Evolutionary conservation across 2,329 filamentous ascomycete species (phyloP).

Genomic region (Macrophomina phaseolina): DNA sequence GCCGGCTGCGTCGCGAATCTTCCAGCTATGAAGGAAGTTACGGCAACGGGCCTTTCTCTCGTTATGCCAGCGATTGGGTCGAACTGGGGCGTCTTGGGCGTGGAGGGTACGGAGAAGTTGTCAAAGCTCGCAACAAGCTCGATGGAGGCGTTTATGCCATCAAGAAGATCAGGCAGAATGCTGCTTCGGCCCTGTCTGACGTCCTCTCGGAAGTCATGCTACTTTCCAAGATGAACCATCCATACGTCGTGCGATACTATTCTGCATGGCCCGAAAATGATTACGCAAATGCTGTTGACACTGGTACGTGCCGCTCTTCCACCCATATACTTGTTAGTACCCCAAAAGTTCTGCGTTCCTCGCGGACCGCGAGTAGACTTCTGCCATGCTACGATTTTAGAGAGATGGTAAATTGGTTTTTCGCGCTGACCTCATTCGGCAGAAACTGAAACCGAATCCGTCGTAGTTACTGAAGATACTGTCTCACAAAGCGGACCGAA

Average conservation of each 20-base stretch:
- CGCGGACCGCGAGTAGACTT: not conserved
- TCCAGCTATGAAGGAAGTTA: conserved; percentile 39
- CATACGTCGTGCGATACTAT: conserved; percentile 86
- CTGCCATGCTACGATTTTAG: not conserved
- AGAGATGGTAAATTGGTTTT: too few relatives aligned
- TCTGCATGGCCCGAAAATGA: conserved; percentile 90
- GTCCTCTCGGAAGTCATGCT: conserved; percentile 85
- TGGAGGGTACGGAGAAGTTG: conserved; percentile 94
- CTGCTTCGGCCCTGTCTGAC: conserved; percentile 75
- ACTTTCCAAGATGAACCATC: conserved; percentile 90
- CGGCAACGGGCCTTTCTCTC: conserved; percentile 59
- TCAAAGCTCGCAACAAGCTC: conserved; percentile 92
- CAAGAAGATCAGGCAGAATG: conserved; percentile 91
- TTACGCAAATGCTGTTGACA: conserved; percentile 28
- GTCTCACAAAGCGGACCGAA: conserved; percentile 28
- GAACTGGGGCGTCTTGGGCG: conserved; percentile 89
- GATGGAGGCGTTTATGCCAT: conserved; percentile 94
- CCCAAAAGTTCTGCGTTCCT: not conserved
- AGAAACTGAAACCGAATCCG: conserved; percentile 42
- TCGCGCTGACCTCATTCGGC: conserved; percentile 36
- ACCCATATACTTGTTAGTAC: not conserved
- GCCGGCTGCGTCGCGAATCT: conserved; percentile 43
- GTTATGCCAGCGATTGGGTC: conserved; percentile 88
- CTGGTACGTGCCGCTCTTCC: conserved; percentile 1
- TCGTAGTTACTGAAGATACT: conserved; percentile 39